Conservation (phyloP, 768 basidiomycete genomes). For the Wakefieldia striispora region DNA sequence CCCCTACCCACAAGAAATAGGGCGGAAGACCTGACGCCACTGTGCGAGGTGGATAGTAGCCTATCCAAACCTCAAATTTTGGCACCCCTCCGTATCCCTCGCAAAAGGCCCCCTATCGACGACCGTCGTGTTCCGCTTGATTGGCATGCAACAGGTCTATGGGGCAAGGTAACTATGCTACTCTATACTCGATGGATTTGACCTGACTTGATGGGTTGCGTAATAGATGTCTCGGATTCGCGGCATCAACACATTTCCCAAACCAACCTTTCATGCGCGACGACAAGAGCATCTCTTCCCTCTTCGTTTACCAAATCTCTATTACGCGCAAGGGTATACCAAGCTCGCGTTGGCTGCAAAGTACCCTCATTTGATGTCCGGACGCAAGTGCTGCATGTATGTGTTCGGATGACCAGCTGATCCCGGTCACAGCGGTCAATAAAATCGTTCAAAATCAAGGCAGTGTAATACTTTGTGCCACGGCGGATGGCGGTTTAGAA, state of each 20-base stretch:
- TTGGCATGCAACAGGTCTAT: slow-evolving; percentile 12
- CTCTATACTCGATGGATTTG: not conserved
- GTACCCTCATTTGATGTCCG: slow-evolving; percentile 46
- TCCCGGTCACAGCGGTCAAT: slow-evolving; percentile 43
- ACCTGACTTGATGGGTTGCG: not conserved
- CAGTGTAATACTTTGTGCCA: slow-evolving; percentile 44
- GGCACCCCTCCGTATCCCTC: slow-evolving; percentile 11
- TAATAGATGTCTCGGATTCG: slow-evolving; percentile 11
- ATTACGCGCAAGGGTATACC: slow-evolving; percentile 21
- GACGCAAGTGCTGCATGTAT: slow-evolving; percentile 28
- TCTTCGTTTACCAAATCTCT: slow-evolving; percentile 23
- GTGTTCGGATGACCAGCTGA: slow-evolving; percentile 1
- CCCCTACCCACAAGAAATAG: slow-evolving; percentile 26
- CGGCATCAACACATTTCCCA: slow-evolving; percentile 22
- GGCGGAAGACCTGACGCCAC: slow-evolving; percentile 31
- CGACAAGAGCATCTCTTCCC: slow-evolving; percentile 22
- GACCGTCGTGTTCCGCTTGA: slow-evolving; percentile 16
- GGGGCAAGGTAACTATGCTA: slow-evolving; percentile 21
- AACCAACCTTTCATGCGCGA: slow-evolving; percentile 17
- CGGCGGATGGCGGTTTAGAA: slow-evolving; percentile 43
- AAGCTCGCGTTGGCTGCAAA: slow-evolving; percentile 27
- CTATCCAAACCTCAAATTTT: not conserved
- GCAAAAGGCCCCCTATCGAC: slow-evolving; percentile 19
- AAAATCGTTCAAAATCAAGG: slow-evolving; percentile 46
- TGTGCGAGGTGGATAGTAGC: slow-evolving; percentile 1